Evolutionary conservation across 352 stramenopile genomes (phyloP), one percentile per base, ranked within the genome.

Genomic region (Phytopythium litorale): DNA sequence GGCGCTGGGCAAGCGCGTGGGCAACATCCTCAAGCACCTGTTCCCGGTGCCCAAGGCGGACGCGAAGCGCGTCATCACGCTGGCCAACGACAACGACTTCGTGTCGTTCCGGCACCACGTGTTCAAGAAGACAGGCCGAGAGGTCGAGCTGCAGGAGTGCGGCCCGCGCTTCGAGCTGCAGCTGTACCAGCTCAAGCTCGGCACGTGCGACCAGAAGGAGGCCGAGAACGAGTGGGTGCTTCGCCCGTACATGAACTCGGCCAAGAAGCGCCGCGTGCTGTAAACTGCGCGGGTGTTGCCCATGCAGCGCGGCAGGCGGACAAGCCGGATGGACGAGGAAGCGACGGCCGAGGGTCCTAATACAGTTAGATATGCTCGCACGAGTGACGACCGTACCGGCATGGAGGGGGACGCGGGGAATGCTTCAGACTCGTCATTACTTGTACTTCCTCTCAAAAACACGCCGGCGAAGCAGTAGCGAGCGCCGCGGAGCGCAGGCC

Each of bases 51-150:
- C 97, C 5, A 98, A 98, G 72, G 62, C 84, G 21, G 98, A 99
- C 71, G 92, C 96, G 28, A 97, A 97, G 72, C 90, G 98, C 49
- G 92, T 99, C 5, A 96, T 99, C 45, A 99, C 97, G 37, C 98
- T 99, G 65, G 92, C 89, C 19, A 99, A 99, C 76, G 82, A 98
- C 65, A 94, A 98, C 67, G 98, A 99, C 81, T 99, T 98, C 70
- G 97, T 99, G 66, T 98, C 92, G 25, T 99, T 99, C 78, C 94
- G 98, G 49, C 98, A 99, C 79, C 97, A 99, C 79, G 97, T 98
- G 35, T 99, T 98, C 78, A 98, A 97, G 71, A 98, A 98, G 65
- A 91, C 82, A 46, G 89, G 91, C 5, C 78, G 87, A 15, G 83
- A 93, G 58, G 94, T 99, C 18, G 88, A 97, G 62, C 82, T 99